Conservation (phyloP, 2,329 filamentous ascomycete species). For the Colletotrichum sp. region DNA sequence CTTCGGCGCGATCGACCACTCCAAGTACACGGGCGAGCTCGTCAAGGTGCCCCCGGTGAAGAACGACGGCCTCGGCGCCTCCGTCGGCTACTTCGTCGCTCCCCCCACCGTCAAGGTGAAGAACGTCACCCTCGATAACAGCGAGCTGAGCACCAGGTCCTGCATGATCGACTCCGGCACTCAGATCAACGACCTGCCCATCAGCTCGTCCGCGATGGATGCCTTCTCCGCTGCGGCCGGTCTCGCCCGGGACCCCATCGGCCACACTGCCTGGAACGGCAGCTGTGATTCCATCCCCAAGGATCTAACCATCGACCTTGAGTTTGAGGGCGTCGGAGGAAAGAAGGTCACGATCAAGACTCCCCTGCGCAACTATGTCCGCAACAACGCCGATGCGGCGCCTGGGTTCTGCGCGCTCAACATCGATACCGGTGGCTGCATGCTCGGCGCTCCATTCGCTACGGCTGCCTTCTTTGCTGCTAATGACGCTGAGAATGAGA, state of each 20-base stretch:
- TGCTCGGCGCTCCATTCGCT: constrained; percentile 4
- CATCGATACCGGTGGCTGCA: constrained; percentile 2
- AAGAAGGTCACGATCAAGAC: constrained; percentile 3
- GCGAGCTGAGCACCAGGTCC: not conserved
- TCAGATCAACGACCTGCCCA: constrained; percentile 1
- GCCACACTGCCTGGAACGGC: not conserved
- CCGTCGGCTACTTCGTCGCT: constrained; percentile 7
- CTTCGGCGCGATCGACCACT: constrained; percentile 6
- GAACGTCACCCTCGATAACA: not conserved
- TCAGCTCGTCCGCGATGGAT: not conserved
- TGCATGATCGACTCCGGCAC: constrained; percentile 8
- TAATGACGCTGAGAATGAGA: not conserved
- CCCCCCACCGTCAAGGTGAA: constrained; percentile 4
- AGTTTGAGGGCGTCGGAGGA: constrained; percentile 2
- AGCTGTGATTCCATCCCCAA: constrained; percentile 1
- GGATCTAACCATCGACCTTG: constrained; percentile 7
- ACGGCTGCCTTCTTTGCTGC: constrained; percentile 8
- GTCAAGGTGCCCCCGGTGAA: not conserved
- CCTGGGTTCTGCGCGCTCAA: not conserved
- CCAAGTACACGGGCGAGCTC: constrained; percentile 3
- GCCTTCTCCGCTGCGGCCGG: not conserved
- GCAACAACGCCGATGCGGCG: constrained; percentile 2
- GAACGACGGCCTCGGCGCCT: constrained; percentile 4
- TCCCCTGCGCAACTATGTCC: constrained; percentile 15
- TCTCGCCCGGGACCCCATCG: not conserved